Base-by-base conservation (phyloP, 176 grass and related monocot genomes). In the Thalia dealbata region DNA sequence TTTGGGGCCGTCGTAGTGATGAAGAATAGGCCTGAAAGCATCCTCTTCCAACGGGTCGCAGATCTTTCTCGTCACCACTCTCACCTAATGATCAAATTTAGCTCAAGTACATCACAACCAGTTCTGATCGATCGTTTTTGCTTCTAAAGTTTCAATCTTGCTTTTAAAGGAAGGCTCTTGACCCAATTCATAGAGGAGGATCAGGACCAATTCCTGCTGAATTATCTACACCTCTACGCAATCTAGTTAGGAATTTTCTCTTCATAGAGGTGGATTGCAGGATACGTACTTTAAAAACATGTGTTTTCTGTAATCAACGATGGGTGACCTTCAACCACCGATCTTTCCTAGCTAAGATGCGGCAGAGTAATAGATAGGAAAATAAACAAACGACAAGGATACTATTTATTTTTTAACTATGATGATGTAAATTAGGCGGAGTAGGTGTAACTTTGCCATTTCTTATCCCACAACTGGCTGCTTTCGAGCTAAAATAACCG, bases 1-100 rank as follows among this genome's bases (percentile, higher is more conserved):
- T 63, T 99, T 99, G 27, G 95, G 95, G 21, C 95, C 95, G 44
- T 99, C 95, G 46, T 99, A 99, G 87, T 99, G 95, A 74, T 99
- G 95, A n/a, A 99, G 90, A 75, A 99, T 88, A 0, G 95, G 95
- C 14, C 95, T 75, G 82, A 99, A 99, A 19, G 95, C 87, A 70
- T 99, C 95, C 83, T 99, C 95, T 74, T 99, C 95, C 55, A 99
- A 75, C 0, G 95, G 90, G 35, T 89, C 79, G 45, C 77, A 89
- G 43, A 99, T 86, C 79, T 82, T 95, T 79, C 87, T 86, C 14
- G 81, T 91, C 3, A 87, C 56, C 2, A 95, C 90, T 52, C 78
- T 88, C 77, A 99, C 95, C 95, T 99, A 82, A 74, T n/a, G n/a
- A n/a, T 65, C 44, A 27, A 56, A 48, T 38, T 38, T 2, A 38